Percentiles rank a stretch among this genome's conserved stretches.
Evolutionary conservation across 2,329 filamentous ascomycete species (phyloP).

Genomic region (Microdochium bolleyi): DNA sequence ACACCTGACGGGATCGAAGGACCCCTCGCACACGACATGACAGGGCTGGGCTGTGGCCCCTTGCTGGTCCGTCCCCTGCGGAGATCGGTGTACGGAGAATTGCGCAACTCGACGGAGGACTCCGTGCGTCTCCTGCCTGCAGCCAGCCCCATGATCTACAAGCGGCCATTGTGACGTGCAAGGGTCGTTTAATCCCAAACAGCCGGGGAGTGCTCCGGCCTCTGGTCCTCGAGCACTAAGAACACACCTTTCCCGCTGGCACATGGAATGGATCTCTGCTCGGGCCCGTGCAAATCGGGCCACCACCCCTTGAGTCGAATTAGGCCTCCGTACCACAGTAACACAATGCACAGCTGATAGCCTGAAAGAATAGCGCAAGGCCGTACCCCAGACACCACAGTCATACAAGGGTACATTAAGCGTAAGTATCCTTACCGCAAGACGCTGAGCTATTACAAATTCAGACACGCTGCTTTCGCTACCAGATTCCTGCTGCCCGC

Average conservation of each 20-base stretch:
- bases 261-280: background rate
- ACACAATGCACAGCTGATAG: no score
- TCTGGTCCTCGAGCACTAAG: constrained; percentile 9
- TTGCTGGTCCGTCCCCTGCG: constrained; percentile 22
- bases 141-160: constrained; percentile 29
- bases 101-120: background rate
- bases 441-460: no score
- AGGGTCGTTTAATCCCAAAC: constrained; percentile 16
- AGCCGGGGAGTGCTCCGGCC: constrained; percentile 11
- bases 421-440: no score
- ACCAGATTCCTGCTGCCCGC: no score
- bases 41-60: constrained; percentile 13
- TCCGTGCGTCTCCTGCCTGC: constrained; percentile 4
- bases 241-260: background rate
- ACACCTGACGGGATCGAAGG: no score
- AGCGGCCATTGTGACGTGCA: constrained; percentile 26
- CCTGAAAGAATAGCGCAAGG: no score
- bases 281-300: background rate
- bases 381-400: no score
- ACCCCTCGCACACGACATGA: constrained; percentile 3
- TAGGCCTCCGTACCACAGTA: background rate
- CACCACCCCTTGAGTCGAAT: background rate
- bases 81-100: constrained; percentile 32
- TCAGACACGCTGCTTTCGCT: no score
- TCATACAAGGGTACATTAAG: no score